phyloP scores from a whole-genome alignment of 495 filamentous ascomycete species.

The Melanomma pulvis-pyrius region DNA sequence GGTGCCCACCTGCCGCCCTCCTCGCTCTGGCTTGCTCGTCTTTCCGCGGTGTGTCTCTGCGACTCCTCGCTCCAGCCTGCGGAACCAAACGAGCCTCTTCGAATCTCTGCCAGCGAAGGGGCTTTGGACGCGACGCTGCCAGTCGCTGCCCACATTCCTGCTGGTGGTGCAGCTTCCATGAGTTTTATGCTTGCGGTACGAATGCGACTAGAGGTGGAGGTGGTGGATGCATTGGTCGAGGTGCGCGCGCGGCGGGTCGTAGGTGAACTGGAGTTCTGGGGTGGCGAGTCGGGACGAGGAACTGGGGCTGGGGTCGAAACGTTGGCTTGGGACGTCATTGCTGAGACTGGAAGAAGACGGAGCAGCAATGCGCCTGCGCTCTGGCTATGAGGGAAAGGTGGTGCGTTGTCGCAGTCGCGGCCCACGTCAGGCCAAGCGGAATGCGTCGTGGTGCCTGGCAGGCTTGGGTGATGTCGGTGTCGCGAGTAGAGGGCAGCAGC shows the following conservation, averaged over 20 bases:
- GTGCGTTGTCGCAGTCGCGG: constrained; percentile 3
- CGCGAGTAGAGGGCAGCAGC: background rate
- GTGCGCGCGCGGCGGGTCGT: constrained; percentile 26
- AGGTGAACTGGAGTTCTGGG: constrained; percentile 14
- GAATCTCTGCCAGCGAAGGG: constrained; percentile 50
- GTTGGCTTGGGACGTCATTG: constrained; percentile 26
- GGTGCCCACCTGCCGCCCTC: constrained; percentile 22
- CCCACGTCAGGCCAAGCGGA: background rate
- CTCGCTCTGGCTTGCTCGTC: constrained; percentile 24
- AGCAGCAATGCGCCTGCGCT: constrained; percentile 22
- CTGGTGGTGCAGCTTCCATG: constrained; percentile 52
- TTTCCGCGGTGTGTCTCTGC: constrained; percentile 34
- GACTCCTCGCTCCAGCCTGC: constrained; percentile 48
- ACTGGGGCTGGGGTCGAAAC: constrained; percentile 27
- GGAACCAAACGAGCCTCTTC: constrained; percentile 46
- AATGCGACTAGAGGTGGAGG: constrained; percentile 39
- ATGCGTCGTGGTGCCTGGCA: background rate
- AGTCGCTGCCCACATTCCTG: constrained; percentile 59
- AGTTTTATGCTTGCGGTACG: constrained; percentile 52
- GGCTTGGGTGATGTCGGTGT: background rate
- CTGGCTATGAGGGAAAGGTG: background rate
- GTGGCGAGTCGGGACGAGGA: constrained; percentile 20
- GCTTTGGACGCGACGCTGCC: constrained; percentile 48
- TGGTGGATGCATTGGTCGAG: constrained; percentile 37
- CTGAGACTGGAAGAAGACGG: background rate